Base-by-base conservation (phyloP, 306 rosid genomes). In the Bauhinia variegata region DNA sequence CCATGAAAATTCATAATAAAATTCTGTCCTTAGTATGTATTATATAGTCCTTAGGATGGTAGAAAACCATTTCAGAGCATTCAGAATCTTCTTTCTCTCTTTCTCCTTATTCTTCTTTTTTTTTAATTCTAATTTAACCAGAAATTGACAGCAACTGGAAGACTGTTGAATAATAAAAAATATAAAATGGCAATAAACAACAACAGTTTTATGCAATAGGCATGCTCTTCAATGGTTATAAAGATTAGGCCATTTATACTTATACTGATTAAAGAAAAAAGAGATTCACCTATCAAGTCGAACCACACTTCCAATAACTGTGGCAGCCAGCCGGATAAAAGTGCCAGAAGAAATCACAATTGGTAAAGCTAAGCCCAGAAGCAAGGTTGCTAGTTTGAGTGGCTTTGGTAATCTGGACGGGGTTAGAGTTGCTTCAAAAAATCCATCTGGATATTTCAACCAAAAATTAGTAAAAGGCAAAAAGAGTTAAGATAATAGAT, bases 371-470 rank as follows among this genome's bases (percentile, higher is more conserved):
- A 83, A 76, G 76, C 98, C 98, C 39, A 93, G 58, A 70, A 89
- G 49, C 60, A 89, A 63, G 19, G 98, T 93, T 57, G 82, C 93
- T 60, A 89, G 90, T 80, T 89, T 93, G 82, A 93, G 89, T 1
- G 98, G 96, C 83, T 74, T 89, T 18, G 98, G 97, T 49, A 89
- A 75, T 77, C 96, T 82, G 56, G 71, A 60, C 49, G 98, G 91
- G 79, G 84, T 54, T 58, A 93, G 83, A 50, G 98, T 93, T 4
- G 98, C 98, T 84, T 93, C 98, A 52, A 93, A 86, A 77, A 93
- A 82, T 44, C 98, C 98, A 84, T 86, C 98, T 93, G 87, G 8
- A 78, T 14, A 62, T 50, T 73, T 61, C 67, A 53, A 73, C 64
- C 43, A 70, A 63, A 78, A 11, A 31, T 77, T 49, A 77, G 80